Evolutionary conservation across 768 basidiomycete species (phyloP), one percentile per base, ranked within the genome.

Genomic region (Leccinum barrowsii): DNA sequence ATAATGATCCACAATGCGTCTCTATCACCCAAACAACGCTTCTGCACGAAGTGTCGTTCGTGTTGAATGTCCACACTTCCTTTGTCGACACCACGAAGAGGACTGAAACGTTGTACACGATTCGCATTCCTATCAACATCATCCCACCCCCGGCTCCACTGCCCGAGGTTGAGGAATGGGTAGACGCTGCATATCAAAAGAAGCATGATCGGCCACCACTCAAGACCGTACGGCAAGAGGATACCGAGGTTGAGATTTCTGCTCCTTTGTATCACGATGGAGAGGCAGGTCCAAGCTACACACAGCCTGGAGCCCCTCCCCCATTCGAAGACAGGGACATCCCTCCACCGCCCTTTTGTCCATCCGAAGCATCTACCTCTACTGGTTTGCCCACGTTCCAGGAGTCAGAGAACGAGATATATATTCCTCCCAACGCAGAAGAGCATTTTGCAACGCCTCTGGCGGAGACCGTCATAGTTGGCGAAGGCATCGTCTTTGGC

Each of bases 291-390:
- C 90, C 91, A 19, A 92, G 90, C 62, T 83, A 81, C 64, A 70
- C 80, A n/a, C 75, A 81, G 24, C 77, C 69, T 56, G 81, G 81
- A 54, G 89, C 87, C 0, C 90, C 91, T 24, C 91, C 91, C 50
- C 90, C 91, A 3, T 92, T 92, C 65, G 91, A 93, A 64, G 91
- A 93, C 67, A 82, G 86, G 50, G 89, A 91, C 61, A 82, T 87
- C 0, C 89, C 90, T 10, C 91, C 90, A 5, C 89, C 90, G 2
- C 73, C 75, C 1, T 76, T 76, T 65, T 87, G 78, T 67, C 82
- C 80, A 47, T 80, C 75, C 37, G 83, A 80, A 65, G 78, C 81
- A 49, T 85, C 86, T n/a, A 81, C 84, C 0, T 85, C 87, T 13
- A 73, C 76, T 28, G 75, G 77, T 26, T 71, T 89, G 21, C 89